These are phyloP conservation scores for Eremothecium sinecaudum DNA, from an alignment of 1,139 yeast species.

Conservation along the genomic window DNA sequence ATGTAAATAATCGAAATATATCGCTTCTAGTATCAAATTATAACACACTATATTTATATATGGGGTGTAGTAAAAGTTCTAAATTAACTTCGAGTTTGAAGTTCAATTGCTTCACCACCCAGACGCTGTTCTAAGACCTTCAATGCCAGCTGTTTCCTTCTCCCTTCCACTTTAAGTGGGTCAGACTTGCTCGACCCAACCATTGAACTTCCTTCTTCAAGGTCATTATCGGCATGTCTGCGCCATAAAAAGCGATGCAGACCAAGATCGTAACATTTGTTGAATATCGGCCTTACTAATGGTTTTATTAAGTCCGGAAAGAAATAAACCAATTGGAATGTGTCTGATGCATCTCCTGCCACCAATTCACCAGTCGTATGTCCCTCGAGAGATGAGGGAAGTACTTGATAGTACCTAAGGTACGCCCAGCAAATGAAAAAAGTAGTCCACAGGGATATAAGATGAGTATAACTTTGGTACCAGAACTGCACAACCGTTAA, in stretches of 20 bases:
- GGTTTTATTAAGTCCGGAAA: slow-evolving; percentile 57
- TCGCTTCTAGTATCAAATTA: too few relatives aligned
- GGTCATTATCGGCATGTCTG: slow-evolving; percentile 60
- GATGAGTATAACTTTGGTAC: slow-evolving; percentile 43
- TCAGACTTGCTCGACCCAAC: slow-evolving; percentile 48
- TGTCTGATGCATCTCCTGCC: slow-evolving; percentile 81
- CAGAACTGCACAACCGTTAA: slow-evolving; percentile 32
- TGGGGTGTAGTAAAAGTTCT: too few relatives aligned
- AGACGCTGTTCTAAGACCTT: slow-evolving; percentile 74
- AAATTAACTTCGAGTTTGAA: too few relatives aligned
- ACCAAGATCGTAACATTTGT: slow-evolving; percentile 42
- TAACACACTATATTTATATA: too few relatives aligned
- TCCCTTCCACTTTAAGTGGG: slow-evolving; percentile 56
- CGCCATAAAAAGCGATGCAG: slow-evolving; percentile 49
- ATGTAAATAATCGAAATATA: too few relatives aligned
- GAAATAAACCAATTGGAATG: slow-evolving; percentile 73
- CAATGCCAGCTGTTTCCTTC: slow-evolving; percentile 78
- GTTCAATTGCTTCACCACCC: slow-evolving; percentile 1
- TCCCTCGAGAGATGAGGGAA: slow-evolving; percentile 13
- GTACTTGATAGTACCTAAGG: slow-evolving; percentile 58
- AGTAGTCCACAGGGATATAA: slow-evolving; percentile 58
- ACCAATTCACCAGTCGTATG: slow-evolving; percentile 7
- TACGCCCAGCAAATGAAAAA: slow-evolving; percentile 66
- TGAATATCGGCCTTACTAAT: slow-evolving; percentile 46
- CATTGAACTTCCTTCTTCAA: slow-evolving; percentile 62